Conservation (phyloP, 768 basidiomycete species). For the Trametes punicea region DNA sequence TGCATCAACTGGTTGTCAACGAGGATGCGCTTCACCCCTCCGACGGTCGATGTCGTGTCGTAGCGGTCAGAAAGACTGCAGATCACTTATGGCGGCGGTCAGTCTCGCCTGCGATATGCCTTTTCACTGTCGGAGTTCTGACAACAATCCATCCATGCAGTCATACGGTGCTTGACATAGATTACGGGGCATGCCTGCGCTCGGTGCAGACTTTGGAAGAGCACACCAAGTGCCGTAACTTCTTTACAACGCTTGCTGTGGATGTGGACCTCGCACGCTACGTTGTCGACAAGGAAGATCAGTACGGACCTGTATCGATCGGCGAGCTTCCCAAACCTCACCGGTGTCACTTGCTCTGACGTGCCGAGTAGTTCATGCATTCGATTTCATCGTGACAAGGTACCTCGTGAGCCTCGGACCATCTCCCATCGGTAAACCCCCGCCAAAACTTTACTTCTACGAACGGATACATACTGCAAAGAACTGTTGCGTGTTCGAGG, state of each 20-base stretch:
- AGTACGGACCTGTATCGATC: not conserved
- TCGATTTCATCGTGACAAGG: not conserved
- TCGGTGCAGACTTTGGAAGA: not conserved
- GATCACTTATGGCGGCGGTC: not conserved
- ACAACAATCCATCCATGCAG: not conserved
- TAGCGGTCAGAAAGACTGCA: too few species aligned
- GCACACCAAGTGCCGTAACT: not conserved
- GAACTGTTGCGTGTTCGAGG: not conserved
- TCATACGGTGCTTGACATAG: not conserved
- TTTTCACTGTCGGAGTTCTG: too few species aligned
- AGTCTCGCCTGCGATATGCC: too few species aligned
- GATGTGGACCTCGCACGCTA: not conserved
- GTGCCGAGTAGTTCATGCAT: not conserved
- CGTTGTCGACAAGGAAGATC: not conserved
- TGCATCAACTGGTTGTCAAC: too few species aligned
- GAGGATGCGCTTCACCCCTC: too few species aligned
- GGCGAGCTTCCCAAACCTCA: not conserved
- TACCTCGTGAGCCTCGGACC: not conserved
- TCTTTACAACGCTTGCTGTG: not conserved
- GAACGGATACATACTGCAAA: not conserved
- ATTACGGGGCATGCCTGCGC: not conserved
- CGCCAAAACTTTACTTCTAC: constrained; percentile 2
- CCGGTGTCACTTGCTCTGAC: not conserved
- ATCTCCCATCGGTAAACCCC: not conserved
- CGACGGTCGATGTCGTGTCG: too few species aligned